Base-by-base conservation (phyloP, 164 flowering plant genomes). In the Vitis vinifera region DNA sequence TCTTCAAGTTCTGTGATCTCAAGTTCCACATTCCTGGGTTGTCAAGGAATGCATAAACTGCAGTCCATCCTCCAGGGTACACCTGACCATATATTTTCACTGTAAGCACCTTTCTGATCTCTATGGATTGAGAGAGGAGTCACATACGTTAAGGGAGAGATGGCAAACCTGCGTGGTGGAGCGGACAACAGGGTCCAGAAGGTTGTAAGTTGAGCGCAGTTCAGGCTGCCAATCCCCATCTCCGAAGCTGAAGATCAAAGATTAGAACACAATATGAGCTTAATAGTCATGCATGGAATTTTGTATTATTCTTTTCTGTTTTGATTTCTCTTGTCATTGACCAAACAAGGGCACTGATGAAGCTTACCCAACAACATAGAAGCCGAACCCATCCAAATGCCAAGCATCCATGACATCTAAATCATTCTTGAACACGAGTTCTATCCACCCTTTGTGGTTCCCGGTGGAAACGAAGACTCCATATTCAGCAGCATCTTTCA, bases 331-430 rank as follows among this genome's bases (percentile, higher is more conserved):
- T 37, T 37, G 4, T 37, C 6, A 37, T 37, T 37, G 4, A 37
- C 44, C 44, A 37, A 37, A 37, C 27, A 23, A 23, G 27, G 27
- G 27, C 27, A 23, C 27, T 23, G 27, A 23, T 23, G 27, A 59
- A 10, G 30, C 73, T 72, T 81, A 91, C 94, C 97, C 93, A 8
- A 91, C 94, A 3, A 83, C 90, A 48, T 76, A 86, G 79, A 89
- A 88, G 0, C 88, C 83, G 51, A 80, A 90, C 0, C 97, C 94
- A 51, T 91, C 94, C 3, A 90, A 69, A 55, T 91, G 97, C 91
- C 91, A 91, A 49, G 87, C 51, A 67, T 92, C 87, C 66, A 91
- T 83, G 16, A 56, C 75, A 9, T 66, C 57, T 10, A 79, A 52
- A 27, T 75, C 67, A 49, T 88, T 89, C 66, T 77, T 14, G 17